phyloP scores from a whole-genome alignment of 139 green algal species.

The Raphidocelis subcapitata region DNA sequence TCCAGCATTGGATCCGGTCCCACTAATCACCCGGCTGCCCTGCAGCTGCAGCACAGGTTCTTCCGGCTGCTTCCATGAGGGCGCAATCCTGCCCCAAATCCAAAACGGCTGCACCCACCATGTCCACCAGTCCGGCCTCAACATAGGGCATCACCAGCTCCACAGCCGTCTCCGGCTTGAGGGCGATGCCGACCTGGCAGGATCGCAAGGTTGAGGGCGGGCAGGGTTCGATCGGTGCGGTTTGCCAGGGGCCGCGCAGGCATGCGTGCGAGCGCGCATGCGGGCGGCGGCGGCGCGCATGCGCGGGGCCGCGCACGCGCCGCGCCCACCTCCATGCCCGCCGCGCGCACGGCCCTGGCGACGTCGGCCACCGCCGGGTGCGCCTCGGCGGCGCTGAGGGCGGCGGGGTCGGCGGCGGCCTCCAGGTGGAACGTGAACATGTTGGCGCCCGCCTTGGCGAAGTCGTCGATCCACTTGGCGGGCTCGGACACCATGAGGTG shows the following conservation, averaged over 20 bases:
- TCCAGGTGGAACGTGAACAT: conserved; percentile 96
- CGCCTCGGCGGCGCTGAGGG: background rate
- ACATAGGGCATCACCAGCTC: conserved; percentile 74
- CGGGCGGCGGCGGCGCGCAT: too few species aligned
- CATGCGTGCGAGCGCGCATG: too few species aligned
- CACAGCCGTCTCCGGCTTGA: conserved; percentile 75
- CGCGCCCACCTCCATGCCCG: background rate
- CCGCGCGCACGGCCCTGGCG: conserved; percentile 5
- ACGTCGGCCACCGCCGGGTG: conserved; percentile 21
- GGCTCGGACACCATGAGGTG: conserved; percentile 76
- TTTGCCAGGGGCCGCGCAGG: too few species aligned
- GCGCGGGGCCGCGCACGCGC: too few species aligned
- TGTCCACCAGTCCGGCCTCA: conserved; percentile 53
- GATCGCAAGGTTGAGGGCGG: conserved; percentile 58
- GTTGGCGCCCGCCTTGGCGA: conserved; percentile 75
- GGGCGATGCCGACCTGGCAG: conserved; percentile 79
- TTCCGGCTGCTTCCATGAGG: too few species aligned
- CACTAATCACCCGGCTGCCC: background rate
- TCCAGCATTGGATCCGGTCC: background rate
- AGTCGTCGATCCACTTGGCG: conserved; percentile 69
- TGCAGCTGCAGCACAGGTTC: background rate
- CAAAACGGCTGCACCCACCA: too few species aligned
- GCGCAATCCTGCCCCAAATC: too few species aligned
- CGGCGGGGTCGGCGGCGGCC: conserved; percentile 7
- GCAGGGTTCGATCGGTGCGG: conserved; percentile 25